Evolutionary conservation across 75 land plant genomes (phyloP), one percentile per base, ranked within the genome.

Genomic region (Chamaecyparis obtusa): DNA sequence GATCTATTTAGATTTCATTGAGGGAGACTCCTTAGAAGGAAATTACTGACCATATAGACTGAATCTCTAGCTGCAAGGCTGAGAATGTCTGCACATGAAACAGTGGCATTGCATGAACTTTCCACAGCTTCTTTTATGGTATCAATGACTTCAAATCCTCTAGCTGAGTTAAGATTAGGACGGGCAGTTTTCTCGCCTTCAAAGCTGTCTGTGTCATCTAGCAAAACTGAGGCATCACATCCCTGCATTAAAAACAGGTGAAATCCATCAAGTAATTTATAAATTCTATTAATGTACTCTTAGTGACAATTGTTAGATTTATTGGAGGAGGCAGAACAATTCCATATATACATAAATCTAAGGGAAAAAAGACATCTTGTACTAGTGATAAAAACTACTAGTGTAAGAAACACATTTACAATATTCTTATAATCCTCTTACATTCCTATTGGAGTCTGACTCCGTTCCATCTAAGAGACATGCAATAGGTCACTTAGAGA

Each of bases 171-270:
- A 27, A 64, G 35, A 56, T 87, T 87, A 6, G 88, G 88, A 57
- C 15, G 27, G 3, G 88, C 88, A 2, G 19, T 57, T 32, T 87
- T 85, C 74, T 87, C 88, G 27, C 87, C 69, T 85, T 36, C 54
- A 21, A 41, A 35, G 83, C 87, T 86, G 32, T 87, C 48, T 27
- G 88, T 78, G 14, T 87, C 88, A 67, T 87, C 88, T 39, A 87
- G 88, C 88, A 87, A 86, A 32, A 87, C 67, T 35, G 88, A 87
- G 39, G 88, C 88, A 57, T 87, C 88, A 54, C 88, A 87, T 19
- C 88, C 88, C 87, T 75, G 46, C 1, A 51, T 51, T 27, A 39
- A 37, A 71, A 74, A 3, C n/a, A 74, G 37, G n/a, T 30, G 4
- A 13, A 74, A 10, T 32, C 13, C 76, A 32, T 33, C 14, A 33